Percentiles rank a stretch among this genome's conserved stretches.
Conservation (phyloP, 345 rosid genomes). For the Barbarea vulgaris region DNA sequence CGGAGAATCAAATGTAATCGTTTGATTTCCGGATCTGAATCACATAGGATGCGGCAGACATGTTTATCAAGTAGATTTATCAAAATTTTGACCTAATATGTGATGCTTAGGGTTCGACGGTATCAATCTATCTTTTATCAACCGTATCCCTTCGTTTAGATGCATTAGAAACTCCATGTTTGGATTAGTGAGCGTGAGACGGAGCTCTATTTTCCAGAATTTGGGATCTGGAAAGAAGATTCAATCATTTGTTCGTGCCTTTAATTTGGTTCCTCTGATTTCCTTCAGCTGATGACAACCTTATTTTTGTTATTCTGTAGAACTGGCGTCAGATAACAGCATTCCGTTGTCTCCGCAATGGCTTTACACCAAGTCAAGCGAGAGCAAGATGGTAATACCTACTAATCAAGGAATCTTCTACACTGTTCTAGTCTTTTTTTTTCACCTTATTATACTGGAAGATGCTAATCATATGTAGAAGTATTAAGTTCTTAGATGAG, state of each 20-base stretch:
- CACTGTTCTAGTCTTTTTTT: not conserved
- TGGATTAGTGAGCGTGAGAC: not conserved
- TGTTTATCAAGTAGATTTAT: not conserved
- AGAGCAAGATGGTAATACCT: constrained; percentile 53
- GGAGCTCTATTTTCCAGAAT: not conserved
- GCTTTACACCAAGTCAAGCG: constrained; percentile 83
- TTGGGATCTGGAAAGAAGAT: not conserved
- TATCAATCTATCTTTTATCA: not conserved
- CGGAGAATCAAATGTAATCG: constrained; percentile 1
- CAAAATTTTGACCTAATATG: constrained; percentile 5
- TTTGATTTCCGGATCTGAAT: constrained; percentile 33
- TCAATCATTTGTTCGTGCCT: not conserved
- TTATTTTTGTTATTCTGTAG: constrained; percentile 41
- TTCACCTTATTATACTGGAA: no score
- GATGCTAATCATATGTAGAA: not conserved
- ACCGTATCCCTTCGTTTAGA: not conserved
- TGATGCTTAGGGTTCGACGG: constrained; percentile 20
- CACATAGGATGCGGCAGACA: constrained; percentile 6
- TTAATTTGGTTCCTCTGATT: not conserved
- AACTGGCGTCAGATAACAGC: constrained; percentile 68
- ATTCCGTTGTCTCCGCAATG: constrained; percentile 97
- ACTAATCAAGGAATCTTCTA: not conserved
- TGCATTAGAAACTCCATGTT: constrained; percentile 13
- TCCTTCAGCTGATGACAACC: not conserved
- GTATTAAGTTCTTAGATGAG: not conserved